These are phyloP conservation scores for Afroboletus lepidellus DNA, from an alignment of 1,284 basidiomycete species.

Conservation along the genomic window DNA sequence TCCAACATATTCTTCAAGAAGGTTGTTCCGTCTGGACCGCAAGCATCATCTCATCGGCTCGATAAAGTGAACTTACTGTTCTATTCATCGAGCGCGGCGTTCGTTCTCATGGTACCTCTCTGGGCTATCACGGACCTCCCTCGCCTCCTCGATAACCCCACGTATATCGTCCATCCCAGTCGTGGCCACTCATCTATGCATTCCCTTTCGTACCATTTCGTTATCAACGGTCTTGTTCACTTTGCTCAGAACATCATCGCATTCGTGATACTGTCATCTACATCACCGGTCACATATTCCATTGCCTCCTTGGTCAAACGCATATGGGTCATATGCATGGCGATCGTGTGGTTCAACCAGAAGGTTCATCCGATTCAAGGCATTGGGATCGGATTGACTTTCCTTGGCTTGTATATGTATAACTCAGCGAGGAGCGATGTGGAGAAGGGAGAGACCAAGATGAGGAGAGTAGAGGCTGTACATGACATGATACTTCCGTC, in stretches of 20 bases:
- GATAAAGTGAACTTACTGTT: slow-evolving; percentile 97
- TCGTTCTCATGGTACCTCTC: slow-evolving; percentile 91
- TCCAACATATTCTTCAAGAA: slow-evolving; percentile 99
- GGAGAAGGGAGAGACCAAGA: slow-evolving; percentile 88
- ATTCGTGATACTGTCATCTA: slow-evolving; percentile 92
- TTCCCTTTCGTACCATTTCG: slow-evolving; percentile 72
- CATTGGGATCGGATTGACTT: slow-evolving; percentile 87
- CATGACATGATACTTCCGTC: slow-evolving; percentile 71
- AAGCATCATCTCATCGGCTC: slow-evolving; percentile 67
- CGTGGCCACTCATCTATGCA: slow-evolving; percentile 50
- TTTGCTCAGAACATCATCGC: slow-evolving; percentile 98
- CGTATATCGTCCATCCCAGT: slow-evolving; percentile 47
- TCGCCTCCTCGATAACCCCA: slow-evolving; percentile 45
- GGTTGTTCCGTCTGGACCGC: slow-evolving; percentile 77
- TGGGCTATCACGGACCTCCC: slow-evolving; percentile 88
- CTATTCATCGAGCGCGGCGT: slow-evolving; percentile 94
- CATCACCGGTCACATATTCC: slow-evolving; percentile 97
- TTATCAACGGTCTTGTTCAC: slow-evolving; percentile 93
- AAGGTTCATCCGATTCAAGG: slow-evolving; percentile 82
- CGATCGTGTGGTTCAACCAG: slow-evolving; percentile 97
- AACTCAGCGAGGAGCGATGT: slow-evolving; percentile 92
- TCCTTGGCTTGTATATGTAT: slow-evolving; percentile 92
- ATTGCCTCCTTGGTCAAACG: slow-evolving; percentile 98
- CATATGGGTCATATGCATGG: slow-evolving; percentile 96
- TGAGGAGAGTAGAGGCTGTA: slow-evolving; percentile 81